A percentile compares a stretch with the other conserved stretches of the same genome.
phyloP scores from a whole-genome alignment of 129 eudicot genomes.

The Flaveria sonorensis region DNA sequence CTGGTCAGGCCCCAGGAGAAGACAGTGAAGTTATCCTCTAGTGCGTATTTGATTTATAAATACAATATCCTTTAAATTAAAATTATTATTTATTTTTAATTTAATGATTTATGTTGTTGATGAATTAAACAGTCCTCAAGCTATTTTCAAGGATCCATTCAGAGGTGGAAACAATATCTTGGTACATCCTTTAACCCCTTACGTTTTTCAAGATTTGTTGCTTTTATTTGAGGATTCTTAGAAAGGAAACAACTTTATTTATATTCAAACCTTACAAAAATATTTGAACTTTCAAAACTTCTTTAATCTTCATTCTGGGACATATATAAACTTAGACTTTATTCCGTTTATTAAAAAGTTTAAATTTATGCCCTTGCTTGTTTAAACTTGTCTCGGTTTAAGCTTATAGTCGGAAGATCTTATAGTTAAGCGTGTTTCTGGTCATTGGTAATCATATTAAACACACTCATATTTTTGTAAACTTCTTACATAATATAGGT shows the following conservation, averaged over 20 bases:
- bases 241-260: background rate
- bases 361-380: background rate
- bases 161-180: slow-evolving; percentile 86
- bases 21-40: slow-evolving; percentile 94
- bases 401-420: background rate
- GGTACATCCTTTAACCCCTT: slow-evolving; percentile 44
- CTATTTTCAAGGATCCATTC: slow-evolving; percentile 94
- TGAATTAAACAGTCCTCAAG: slow-evolving; percentile 79
- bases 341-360: background rate
- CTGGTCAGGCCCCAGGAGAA: slow-evolving; percentile 94
- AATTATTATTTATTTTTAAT: background rate
- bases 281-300: background rate
- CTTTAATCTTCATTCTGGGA: background rate
- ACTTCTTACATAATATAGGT: slow-evolving; percentile 44
- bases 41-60: slow-evolving; percentile 38
- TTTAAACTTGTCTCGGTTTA: no score
- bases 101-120: background rate
- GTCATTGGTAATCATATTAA: background rate
- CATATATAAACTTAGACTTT: no score
- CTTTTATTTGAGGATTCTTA: background rate
- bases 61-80: background rate
- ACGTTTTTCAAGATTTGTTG: background rate
- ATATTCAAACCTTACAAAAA: background rate
- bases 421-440: background rate
- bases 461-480: background rate